Base-by-base conservation (phyloP, 2,329 filamentous ascomycete genomes). In the Coniella lustricola region DNA sequence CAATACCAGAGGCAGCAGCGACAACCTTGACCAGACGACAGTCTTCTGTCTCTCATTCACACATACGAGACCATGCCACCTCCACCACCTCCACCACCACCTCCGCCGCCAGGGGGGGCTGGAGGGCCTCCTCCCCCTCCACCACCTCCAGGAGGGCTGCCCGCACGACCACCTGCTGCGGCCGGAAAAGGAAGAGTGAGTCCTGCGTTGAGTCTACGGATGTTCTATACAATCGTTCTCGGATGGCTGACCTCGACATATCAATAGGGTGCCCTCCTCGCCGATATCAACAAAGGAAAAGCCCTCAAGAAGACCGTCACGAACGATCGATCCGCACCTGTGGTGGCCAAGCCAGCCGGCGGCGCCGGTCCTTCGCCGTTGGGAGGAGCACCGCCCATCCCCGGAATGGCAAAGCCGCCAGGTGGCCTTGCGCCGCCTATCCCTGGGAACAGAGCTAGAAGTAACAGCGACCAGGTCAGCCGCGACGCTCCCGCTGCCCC, bases 271-370 rank as follows among this genome's bases (percentile, higher is more conserved):
- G 90, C 91, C 47, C 76, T 98, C 32, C 79, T 97, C 38, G 77
- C 81, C 61, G 91, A 97, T 66, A 98, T 98, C 58, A 72, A 74
- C 56, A 95, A 94, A 66, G 93, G 91, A 55, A 76, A 71, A 57
- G 71, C 73, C 53, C 75, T 97, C 51, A 95, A 86, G 68, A 96
- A 95, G 67, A 76, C 88, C 29, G 84, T 89, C 48, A 87, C 90
- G 57, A 96, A 97, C 68, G 91, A 97, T 66, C 84, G 91, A 66
- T 96, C 90, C 18, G 88, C 88, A 7, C 91, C 91, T 1, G 59
- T 77, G 44, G 65, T 96, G 49, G 77, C 67, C 52, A 80, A 77
- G 48, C 60, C 73, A 44, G 73, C 75, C 45, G 74, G 73, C 43
- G 72, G 76, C 44, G 76, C 77, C 12, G 76, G 74, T 29, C 81